Evolutionary conservation across 2,329 filamentous ascomycete species (phyloP), one percentile per base, ranked within the genome.

Genomic region (Aspergillus brasiliensis): DNA sequence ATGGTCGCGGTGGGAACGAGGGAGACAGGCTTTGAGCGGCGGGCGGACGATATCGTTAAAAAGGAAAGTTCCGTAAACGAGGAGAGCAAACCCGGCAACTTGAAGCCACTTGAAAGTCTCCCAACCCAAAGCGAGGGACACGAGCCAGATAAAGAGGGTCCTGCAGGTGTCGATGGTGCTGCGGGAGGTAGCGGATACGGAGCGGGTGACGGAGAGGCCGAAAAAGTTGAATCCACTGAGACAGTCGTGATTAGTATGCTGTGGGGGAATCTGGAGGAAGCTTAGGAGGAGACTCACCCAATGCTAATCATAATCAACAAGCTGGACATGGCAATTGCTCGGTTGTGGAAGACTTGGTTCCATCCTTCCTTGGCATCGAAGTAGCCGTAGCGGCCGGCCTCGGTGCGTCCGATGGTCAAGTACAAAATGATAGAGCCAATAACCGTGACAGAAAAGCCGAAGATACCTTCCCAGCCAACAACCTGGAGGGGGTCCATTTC

Each of bases 81-180:
- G 84, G 65, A 97, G 80, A 1, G 81, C 90, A 69, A 99, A 99
- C 1, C 95, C 95, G 3, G 86, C 75, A 13, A 99, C 91, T 78
- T 99, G 95, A 6, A 99, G 85, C 90, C 91, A 96, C 79, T 98
- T 98, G 85, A 99, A 98, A 0, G 87, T 88, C 80, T 99, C 95
- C 95, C 95, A 99, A 62, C 93, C 93, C 2, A 99, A 85, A 3
- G 90, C 91, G 4, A 99, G 85, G 17, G 92, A 96, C 13, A 97
- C 91, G 27, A 99, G 84, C 95, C 95, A 99, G 78, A 99, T 67
- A 80, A 99, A 98, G 1, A 99, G 85, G 0, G 95, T 99, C 42
- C 94, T 88, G 82, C 93, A 98, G 1, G 95, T 99, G 76, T 99
- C 95, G 69, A 99, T 98, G 31, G 94, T 98, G 31, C 92, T 96